These are phyloP conservation scores for Macrolepiota fuliginosa DNA, from an alignment of 768 basidiomycete species.

Conservation along the genomic window DNA sequence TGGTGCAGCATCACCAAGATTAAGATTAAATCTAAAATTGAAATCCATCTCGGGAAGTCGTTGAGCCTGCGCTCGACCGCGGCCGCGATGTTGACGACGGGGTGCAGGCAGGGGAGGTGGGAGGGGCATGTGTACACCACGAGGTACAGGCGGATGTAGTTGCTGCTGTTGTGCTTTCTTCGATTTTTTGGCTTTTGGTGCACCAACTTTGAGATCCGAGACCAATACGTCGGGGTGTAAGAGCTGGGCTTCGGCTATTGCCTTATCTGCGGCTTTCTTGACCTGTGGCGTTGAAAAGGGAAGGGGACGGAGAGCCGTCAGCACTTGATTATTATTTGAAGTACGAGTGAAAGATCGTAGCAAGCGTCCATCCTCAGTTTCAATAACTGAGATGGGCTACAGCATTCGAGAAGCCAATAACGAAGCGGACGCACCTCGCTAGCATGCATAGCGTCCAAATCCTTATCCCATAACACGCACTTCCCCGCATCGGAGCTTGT, in stretches of 20 bases:
- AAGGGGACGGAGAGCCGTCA: no score
- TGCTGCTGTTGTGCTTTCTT: background rate
- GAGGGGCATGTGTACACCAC: background rate
- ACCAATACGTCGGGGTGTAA: slow-evolving; percentile 59
- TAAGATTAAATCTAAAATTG: background rate
- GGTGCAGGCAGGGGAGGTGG: background rate
- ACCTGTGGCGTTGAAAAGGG: slow-evolving; percentile 42
- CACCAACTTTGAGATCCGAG: slow-evolving; percentile 60
- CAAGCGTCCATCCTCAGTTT: no score
- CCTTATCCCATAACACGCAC: slow-evolving; percentile 68
- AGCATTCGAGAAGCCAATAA: background rate
- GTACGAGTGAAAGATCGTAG: no score
- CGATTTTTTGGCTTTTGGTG: slow-evolving; percentile 37
- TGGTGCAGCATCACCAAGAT: background rate
- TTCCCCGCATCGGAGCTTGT: slow-evolving; percentile 32
- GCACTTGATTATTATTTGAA: no score
- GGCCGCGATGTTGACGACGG: background rate
- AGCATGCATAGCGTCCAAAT: slow-evolving; percentile 56
- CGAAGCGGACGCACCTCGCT: slow-evolving; percentile 48
- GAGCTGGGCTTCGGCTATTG: slow-evolving; percentile 58
- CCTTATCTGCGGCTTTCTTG: slow-evolving; percentile 61
- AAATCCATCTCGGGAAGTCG: background rate
- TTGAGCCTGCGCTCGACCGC: no score
- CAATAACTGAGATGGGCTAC: no score
- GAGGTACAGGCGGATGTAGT: no score